Percentiles rank a stretch among this genome's conserved stretches.
These are phyloP conservation scores for Acer yangbiense DNA, from an alignment of 345 rosid species.

Conservation along the genomic window DNA sequence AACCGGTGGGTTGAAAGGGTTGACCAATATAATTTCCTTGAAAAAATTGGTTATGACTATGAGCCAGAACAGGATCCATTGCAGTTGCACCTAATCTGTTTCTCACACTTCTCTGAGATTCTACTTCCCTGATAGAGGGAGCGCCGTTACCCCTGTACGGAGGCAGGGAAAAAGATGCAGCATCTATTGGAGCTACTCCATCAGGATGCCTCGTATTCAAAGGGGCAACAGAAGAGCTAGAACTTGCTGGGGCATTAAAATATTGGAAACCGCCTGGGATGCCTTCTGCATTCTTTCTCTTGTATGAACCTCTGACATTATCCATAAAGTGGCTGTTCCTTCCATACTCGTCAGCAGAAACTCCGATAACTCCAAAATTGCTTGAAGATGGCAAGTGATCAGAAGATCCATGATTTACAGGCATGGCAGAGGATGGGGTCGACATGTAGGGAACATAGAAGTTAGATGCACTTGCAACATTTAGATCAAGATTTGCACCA, in stretches of 20 bases:
- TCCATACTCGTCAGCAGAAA: slow-evolving; percentile 54
- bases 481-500: slow-evolving; percentile 52
- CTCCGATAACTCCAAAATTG: slow-evolving; percentile 50
- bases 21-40: slow-evolving; percentile 61
- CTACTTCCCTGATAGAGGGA: slow-evolving; percentile 48
- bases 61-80: slow-evolving; percentile 55
- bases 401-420: slow-evolving; percentile 45
- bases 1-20: slow-evolving; percentile 48
- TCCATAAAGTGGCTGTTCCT: slow-evolving; percentile 53
- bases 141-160: slow-evolving; percentile 44
- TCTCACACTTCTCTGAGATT: slow-evolving; percentile 58
- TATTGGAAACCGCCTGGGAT: slow-evolving; percentile 49
- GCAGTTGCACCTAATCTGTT: slow-evolving; percentile 56
- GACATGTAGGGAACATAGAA: slow-evolving; percentile 46
- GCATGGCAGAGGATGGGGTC: slow-evolving; percentile 34
- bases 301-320: slow-evolving; percentile 53
- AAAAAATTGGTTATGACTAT: slow-evolving; percentile 43
- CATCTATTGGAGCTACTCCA: slow-evolving; percentile 40
- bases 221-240: slow-evolving; percentile 43
- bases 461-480: slow-evolving; percentile 49
- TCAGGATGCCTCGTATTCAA: slow-evolving; percentile 52
- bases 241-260: slow-evolving; percentile 48
- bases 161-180: slow-evolving; percentile 41
- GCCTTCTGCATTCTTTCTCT: slow-evolving; percentile 68
- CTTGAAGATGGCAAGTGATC: slow-evolving; percentile 50